Conservation (phyloP, 805 yeast genomes). For the Lipomyces chichibuensis region DNA sequence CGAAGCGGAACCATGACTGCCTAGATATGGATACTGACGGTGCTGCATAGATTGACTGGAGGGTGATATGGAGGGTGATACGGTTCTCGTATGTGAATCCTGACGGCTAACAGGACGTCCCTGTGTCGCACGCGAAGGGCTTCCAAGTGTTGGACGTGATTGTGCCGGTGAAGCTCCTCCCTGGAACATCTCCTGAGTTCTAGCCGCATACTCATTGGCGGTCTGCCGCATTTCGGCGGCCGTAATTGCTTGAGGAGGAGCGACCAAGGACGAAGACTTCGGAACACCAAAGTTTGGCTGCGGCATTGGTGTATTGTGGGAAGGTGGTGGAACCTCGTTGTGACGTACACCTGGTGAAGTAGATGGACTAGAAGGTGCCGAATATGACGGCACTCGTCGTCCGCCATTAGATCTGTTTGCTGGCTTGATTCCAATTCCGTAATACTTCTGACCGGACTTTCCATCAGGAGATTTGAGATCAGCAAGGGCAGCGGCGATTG, state of each 20-base stretch:
- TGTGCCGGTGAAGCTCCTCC: slow-evolving; percentile 7
- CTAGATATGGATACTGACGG: slow-evolving; percentile 51
- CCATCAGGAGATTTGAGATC: slow-evolving; percentile 42
- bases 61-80: not conserved
- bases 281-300: slow-evolving; percentile 22
- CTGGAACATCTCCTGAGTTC: slow-evolving; percentile 39
- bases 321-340: slow-evolving; percentile 20
- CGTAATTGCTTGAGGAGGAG: slow-evolving; percentile 44
- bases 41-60: slow-evolving; percentile 3
- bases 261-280: slow-evolving; percentile 29
- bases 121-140: slow-evolving; percentile 34
- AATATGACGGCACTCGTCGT: slow-evolving; percentile 38
- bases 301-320: slow-evolving; percentile 10
- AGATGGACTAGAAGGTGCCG: slow-evolving; percentile 41
- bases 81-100: slow-evolving; percentile 4
- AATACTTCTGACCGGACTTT: slow-evolving; percentile 14
- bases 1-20: not conserved
- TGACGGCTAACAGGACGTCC: not conserved
- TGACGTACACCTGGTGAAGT: slow-evolving; percentile 10
- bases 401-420: not conserved
- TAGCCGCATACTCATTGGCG: slow-evolving; percentile 38
- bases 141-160: not conserved
- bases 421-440: slow-evolving; percentile 14
- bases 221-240: slow-evolving; percentile 49
- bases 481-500: slow-evolving; percentile 58